Evolutionary conservation across 1,284 basidiomycete genomes (phyloP).

Genomic region (Boletus smithii): DNA sequence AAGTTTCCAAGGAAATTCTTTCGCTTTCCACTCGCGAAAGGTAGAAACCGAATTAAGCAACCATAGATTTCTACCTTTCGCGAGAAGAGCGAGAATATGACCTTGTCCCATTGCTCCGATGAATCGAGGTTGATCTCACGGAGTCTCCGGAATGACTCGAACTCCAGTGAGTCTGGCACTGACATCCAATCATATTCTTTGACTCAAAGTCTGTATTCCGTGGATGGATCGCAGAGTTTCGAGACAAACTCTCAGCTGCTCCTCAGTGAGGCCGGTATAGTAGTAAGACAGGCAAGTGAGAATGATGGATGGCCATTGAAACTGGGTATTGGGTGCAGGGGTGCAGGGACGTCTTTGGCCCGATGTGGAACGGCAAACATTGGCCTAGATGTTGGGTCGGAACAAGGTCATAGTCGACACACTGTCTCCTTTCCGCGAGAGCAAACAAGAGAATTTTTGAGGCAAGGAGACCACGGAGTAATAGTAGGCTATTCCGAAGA

Average conservation of each 20-base stretch:
- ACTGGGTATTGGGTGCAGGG: not conserved
- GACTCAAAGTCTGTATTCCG: conserved; percentile 45
- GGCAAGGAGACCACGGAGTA: not conserved
- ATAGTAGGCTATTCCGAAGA: not conserved
- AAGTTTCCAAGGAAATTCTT: no score
- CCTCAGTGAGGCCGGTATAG: conserved; percentile 45
- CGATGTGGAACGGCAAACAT: no score
- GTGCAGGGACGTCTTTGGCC: not conserved
- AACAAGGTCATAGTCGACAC: not conserved
- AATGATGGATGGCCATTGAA: not conserved
- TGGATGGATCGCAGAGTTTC: conserved; percentile 39
- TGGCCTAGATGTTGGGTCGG: no score
- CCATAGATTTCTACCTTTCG: no score
- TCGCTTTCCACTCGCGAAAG: no score
- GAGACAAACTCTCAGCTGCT: conserved; percentile 40
- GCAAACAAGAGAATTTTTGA: not conserved
- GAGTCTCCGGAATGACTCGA: no score
- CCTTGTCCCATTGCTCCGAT: no score
- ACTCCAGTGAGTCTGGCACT: no score
- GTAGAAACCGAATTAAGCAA: no score
- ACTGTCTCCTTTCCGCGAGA: not conserved
- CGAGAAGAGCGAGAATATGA: no score
- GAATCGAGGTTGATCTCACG: no score
- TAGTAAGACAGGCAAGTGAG: conserved; percentile 26
- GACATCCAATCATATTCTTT: conserved; percentile 3